Conservation (phyloP, 257 asterid genomes). For the Nicotiana paniculata region DNA sequence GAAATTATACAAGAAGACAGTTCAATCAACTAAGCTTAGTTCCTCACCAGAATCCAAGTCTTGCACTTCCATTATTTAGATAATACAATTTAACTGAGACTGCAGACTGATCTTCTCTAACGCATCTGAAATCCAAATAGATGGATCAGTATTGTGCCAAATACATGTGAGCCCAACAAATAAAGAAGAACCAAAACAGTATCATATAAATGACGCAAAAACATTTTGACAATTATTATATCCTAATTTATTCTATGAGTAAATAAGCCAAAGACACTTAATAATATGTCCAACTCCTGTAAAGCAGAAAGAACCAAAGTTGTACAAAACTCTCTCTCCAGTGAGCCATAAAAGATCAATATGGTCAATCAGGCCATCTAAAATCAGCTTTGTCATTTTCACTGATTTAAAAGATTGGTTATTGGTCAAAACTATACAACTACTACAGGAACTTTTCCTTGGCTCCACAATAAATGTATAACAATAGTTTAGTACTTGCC, state of each 20-base stretch:
- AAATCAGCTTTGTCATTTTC: background rate
- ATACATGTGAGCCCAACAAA: background rate
- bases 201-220: background rate
- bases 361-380: background rate
- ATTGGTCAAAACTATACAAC: background rate
- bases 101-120: constrained; percentile 84
- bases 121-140: constrained; percentile 57
- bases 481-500: background rate
- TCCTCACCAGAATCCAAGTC: constrained; percentile 97
- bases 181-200: background rate
- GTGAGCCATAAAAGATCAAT: background rate
- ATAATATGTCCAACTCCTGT: too few relatives aligned
- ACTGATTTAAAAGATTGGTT: background rate
- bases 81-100: constrained; percentile 75
- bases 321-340: background rate
- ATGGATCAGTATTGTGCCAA: background rate
- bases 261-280: background rate
- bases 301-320: background rate
- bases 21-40: constrained; percentile 7
- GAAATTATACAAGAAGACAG: constrained; percentile 8
- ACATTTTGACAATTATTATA: background rate
- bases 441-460: background rate
- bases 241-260: background rate
- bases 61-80: constrained; percentile 90
- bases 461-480: background rate